Base-by-base conservation (phyloP, 495 filamentous ascomycete species). In the Tirmania nivea region DNA sequence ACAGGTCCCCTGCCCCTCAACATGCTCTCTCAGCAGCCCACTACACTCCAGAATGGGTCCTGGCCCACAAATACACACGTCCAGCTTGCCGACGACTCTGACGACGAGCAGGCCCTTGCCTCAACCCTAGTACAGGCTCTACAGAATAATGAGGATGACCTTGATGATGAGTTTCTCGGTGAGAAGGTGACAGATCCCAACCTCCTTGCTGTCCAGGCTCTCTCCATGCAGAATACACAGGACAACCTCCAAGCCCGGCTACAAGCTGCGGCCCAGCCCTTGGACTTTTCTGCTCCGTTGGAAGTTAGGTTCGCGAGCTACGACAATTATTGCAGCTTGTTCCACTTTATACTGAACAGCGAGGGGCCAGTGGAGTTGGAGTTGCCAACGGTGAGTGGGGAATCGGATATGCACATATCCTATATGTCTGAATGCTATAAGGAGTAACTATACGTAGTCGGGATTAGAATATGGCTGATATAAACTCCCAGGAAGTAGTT, bases 341-440 rank as follows among this genome's bases (percentile, higher is more conserved):
- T 97, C 72, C 92, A 96, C 71, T 95, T 86, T 69, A 94, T 97
- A 66, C 74, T 97, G 62, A 97, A 97, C 75, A 94, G 89, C 54
- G 92, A 96, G 56, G 90, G 90, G 4, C 90, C 90, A 35, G 90
- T 97, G 49, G 92, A 96, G 63, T 71, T 96, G 60, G 92, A 97
- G 67, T 80, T 88, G 56, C 90, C 90, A 58, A 93, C 87, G 65
- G 90, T 95, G 69, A 71, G 80, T 77, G 52, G 9, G 51, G n/a
- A 25, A 51, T 57, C 39, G 3, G 47, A 45, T 47, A 49, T 50
- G 48, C 48, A 48, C n/a, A 47, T 60, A 17, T 52, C 21, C 9
- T 14, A n/a, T 16, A 34, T 53, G 31, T 31, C 34, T 52, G 21
- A 31, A 42, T 37, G 16, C 6, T 34, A 35, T 10, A 20, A 5